Base-by-base conservation (phyloP, 2,329 filamentous ascomycete species). In the Colletotrichum echinochloae region DNA sequence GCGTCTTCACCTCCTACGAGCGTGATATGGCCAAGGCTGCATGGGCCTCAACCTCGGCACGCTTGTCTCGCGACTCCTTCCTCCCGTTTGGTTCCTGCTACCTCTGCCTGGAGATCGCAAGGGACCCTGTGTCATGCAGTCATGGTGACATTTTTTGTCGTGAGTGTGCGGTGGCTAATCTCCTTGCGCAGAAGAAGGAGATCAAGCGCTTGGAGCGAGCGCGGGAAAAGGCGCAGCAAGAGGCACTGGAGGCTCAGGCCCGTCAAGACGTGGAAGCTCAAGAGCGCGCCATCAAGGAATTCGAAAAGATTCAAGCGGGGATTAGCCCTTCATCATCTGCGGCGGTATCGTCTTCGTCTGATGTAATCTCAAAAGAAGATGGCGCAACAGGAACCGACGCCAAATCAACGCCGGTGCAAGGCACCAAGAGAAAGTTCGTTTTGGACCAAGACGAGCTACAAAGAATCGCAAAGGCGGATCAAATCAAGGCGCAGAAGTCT, bases 1-100 rank as follows among this genome's bases (percentile, higher is more conserved):
- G 94, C 51, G 94, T 98, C 81, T 98, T 98, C 85, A 98, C 96
- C 41, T 91, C 94, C 30, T 90, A 98, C 83, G 96, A 98, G 83
- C 91, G 96, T 74, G 88, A 89, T 61, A 88, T 95, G 60, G 92
- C 97, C 71, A 94, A 94, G 77, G 88, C 89, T 23, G 90, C 90
- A 75, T 98, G 96, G 94, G 90, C 91, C 75, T 89, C 91, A 11
- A 93, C 91, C 74, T 90, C 92, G 61, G 94, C 94, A n/a, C 92
- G 94, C 62, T 90, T 98, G 41, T 91, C 89, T 28, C 92, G 95
- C 77, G 96, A 98, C 78, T 96, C 93, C 66, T 98, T 97, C 81
- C 89, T 98, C 14, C 91, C 94, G 6, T 97, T 98, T 79, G 94
- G 92, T 64, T 94, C 92, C 28, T 99, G 95, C 83, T 89, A 91